Conservation (phyloP, 2,329 filamentous ascomycete species). For the Cladobotryum mycophilum region DNA sequence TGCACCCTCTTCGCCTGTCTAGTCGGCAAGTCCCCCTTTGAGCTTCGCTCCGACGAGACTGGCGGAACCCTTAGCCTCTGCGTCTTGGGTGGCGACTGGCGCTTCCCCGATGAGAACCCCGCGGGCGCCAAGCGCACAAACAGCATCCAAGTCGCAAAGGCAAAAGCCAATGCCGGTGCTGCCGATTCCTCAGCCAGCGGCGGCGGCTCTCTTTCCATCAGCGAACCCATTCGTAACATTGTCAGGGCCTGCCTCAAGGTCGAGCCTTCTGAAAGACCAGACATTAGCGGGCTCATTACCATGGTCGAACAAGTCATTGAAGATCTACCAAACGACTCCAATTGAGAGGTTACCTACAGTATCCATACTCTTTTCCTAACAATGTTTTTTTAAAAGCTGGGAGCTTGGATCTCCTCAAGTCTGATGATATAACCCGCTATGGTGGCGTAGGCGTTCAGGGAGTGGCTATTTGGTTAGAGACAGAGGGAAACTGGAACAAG, state of each 20-base stretch:
- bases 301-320: conserved; percentile 71
- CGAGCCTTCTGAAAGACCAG: conserved; percentile 80
- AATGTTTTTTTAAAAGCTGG: background rate
- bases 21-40: conserved; percentile 94
- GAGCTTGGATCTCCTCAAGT: background rate
- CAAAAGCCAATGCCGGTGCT: conserved; percentile 19
- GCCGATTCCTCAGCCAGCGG: conserved; percentile 16
- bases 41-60: conserved; percentile 92
- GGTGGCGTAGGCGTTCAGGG: conserved; percentile 6
- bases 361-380: background rate
- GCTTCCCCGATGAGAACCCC: conserved; percentile 83
- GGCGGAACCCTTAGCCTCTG: conserved; percentile 90
- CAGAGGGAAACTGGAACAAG: background rate
- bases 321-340: conserved; percentile 44
- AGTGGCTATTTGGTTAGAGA: background rate
- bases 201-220: conserved; percentile 50
- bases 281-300: conserved; percentile 75
- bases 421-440: background rate
- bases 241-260: conserved; percentile 81
- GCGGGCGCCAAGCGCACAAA: conserved; percentile 45
- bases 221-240: conserved; percentile 76
- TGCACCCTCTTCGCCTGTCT: conserved; percentile 97
- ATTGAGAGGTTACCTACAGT: background rate
- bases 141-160: conserved; percentile 30
- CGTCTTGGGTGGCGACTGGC: conserved; percentile 89